Conservation (phyloP, 805 yeast genomes). For the Priceomyces medius region DNA sequence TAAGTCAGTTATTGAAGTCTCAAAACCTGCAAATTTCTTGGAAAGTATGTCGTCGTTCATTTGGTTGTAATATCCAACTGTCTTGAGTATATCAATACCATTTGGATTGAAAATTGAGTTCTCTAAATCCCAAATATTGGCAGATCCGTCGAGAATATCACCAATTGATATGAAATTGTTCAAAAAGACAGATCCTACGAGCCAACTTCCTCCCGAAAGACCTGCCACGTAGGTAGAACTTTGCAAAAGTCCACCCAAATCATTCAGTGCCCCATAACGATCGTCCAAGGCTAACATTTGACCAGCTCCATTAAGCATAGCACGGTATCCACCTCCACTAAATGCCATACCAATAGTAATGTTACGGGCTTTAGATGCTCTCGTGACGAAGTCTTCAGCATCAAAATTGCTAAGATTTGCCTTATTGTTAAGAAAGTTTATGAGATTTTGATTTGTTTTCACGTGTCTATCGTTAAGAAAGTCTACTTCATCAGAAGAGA, state of each 20-base stretch:
- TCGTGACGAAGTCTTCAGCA: slow-evolving; percentile 26
- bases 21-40: slow-evolving; percentile 35
- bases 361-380: slow-evolving; percentile 21
- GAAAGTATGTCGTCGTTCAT: slow-evolving; percentile 22
- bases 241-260: slow-evolving; percentile 41
- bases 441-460: slow-evolving; percentile 28
- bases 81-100: slow-evolving; percentile 56
- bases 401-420: slow-evolving; percentile 35
- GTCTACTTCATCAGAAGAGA: slow-evolving; percentile 24
- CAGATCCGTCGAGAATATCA: slow-evolving; percentile 23
- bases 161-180: slow-evolving; percentile 37
- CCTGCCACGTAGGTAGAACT: slow-evolving; percentile 39
- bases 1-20: slow-evolving; percentile 34
- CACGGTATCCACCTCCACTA: slow-evolving; percentile 30
- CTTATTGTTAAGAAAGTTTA: slow-evolving; percentile 24
- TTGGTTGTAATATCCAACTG: slow-evolving; percentile 48
- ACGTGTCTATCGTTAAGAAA: slow-evolving; percentile 26
- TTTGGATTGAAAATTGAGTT: slow-evolving; percentile 61
- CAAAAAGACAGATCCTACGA: slow-evolving; percentile 34
- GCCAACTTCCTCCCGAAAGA: slow-evolving; percentile 44
- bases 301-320: slow-evolving; percentile 44
- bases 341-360: slow-evolving; percentile 25
- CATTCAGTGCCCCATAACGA: slow-evolving; percentile 27
- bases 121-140: slow-evolving; percentile 64
- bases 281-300: slow-evolving; percentile 40